Evolutionary conservation across 2,329 filamentous ascomycete species (phyloP).

Genomic region (Sordariomycetes sp.): DNA sequence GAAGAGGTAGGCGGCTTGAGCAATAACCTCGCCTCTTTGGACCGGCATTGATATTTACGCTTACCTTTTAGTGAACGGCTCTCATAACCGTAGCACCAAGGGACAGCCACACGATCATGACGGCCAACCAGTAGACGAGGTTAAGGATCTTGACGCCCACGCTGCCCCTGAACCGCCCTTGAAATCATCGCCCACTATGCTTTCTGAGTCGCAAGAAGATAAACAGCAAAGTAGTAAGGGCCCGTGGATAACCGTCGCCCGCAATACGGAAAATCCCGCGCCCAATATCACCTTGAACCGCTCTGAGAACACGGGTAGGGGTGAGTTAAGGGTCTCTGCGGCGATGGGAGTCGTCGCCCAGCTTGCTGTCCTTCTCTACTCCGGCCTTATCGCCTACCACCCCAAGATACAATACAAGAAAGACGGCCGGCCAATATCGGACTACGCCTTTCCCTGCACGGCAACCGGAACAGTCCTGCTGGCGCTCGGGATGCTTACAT

Average conservation of each 20-base stretch:
- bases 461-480: constrained; percentile 16
- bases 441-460: constrained; percentile 16
- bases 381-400: constrained; percentile 5
- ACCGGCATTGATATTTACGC: too few species aligned
- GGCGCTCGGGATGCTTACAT: constrained; percentile 16
- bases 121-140: too few species aligned
- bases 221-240: neutral
- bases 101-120: too few species aligned
- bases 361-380: constrained; percentile 12
- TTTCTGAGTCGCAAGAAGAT: neutral
- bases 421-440: neutral
- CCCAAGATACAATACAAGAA: constrained; percentile 6
- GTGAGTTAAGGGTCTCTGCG: constrained; percentile 10
- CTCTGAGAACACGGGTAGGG: neutral
- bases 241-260: neutral
- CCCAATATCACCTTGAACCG: constrained; percentile 7
- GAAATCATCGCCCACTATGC: too few species aligned
- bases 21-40: too few species aligned
- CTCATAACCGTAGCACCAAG: too few species aligned
- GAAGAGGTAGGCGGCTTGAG: too few species aligned
- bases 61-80: too few species aligned
- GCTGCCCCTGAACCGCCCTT: too few species aligned
- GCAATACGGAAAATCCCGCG: neutral
- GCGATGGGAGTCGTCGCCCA: constrained; percentile 12
- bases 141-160: too few species aligned